A percentile compares a stretch with the other conserved stretches of the same genome.
Evolutionary conservation across 768 basidiomycete species (phyloP).

Genomic region (Chlorophyllum brunneum): DNA sequence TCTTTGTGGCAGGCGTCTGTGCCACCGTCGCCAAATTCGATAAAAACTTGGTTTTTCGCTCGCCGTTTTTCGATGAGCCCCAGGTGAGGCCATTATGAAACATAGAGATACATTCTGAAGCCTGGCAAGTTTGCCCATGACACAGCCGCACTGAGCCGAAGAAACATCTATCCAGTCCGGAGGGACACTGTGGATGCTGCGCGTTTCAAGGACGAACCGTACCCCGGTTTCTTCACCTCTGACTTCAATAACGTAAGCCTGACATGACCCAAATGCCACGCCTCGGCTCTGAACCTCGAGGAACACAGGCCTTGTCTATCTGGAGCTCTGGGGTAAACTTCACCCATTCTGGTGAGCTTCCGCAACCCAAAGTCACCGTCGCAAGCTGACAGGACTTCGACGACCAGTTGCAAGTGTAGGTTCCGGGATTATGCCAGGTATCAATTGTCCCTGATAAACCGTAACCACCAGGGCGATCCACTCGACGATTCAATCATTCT

Average conservation of each 20-base stretch:
- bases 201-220: conserved; percentile 40
- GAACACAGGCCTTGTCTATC: conserved; percentile 28
- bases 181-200: conserved; percentile 32
- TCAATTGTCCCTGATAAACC: background rate
- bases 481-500: conserved; percentile 49
- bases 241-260: conserved; percentile 43
- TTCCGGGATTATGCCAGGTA: conserved; percentile 2
- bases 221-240: conserved; percentile 45
- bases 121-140: conserved; percentile 34
- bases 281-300: background rate
- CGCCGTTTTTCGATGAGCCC: conserved; percentile 33
- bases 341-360: conserved; percentile 37
- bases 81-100: conserved; percentile 21
- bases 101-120: background rate
- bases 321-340: conserved; percentile 47
- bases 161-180: conserved; percentile 25
- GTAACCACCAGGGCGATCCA: conserved; percentile 44
- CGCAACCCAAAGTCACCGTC: background rate
- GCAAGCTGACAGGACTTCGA: background rate
- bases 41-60: conserved; percentile 38
- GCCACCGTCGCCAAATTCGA: conserved; percentile 27
- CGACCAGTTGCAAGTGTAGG: conserved; percentile 44
- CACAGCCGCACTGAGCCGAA: conserved; percentile 30
- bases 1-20: conserved; percentile 13
- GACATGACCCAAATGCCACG: background rate